phyloP scores from a whole-genome alignment of 176 grass and related monocot species.

The Stipa capillata region DNA sequence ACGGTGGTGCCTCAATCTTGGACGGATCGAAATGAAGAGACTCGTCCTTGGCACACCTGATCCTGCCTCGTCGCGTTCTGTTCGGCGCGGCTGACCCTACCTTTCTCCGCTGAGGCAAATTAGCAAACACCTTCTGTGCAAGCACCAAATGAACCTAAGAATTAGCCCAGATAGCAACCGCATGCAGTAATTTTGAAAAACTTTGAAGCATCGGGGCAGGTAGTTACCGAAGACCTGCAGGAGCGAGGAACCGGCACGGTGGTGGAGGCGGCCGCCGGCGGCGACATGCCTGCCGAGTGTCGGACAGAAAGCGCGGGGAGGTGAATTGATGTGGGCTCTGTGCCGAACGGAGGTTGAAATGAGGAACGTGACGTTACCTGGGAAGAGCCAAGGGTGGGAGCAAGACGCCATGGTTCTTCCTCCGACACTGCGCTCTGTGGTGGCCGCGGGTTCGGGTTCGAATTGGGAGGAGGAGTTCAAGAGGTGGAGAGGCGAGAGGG shows the following conservation, averaged over 20 bases:
- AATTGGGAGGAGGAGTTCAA: neutral
- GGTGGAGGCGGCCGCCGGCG: neutral
- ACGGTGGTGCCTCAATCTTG: conserved; percentile 71
- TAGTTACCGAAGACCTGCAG: conserved; percentile 14
- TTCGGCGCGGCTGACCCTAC: neutral
- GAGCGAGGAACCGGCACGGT: neutral
- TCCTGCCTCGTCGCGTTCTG: neutral
- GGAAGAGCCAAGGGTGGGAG: conserved; percentile 48
- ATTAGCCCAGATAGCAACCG: neutral
- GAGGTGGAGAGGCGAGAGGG: neutral
- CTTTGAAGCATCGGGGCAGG: neutral
- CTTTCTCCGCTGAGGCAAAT: conserved; percentile 25
- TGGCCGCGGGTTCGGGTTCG: neutral
- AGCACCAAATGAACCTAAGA: neutral
- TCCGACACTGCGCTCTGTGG: neutral
- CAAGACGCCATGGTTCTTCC: conserved; percentile 46
- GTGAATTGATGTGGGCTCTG: neutral
- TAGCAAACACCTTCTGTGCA: conserved; percentile 42
- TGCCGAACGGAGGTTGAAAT: neutral
- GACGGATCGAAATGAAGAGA: conserved; percentile 59
- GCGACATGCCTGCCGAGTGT: conserved; percentile 17
- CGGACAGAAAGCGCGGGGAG: neutral
- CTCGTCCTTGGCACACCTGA: conserved; percentile 54
- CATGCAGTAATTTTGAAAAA: neutral
- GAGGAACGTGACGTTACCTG: conserved; percentile 21